phyloP scores from a whole-genome alignment of 2,329 filamentous ascomycete genomes.

The Sclerotinia subarctica region DNA sequence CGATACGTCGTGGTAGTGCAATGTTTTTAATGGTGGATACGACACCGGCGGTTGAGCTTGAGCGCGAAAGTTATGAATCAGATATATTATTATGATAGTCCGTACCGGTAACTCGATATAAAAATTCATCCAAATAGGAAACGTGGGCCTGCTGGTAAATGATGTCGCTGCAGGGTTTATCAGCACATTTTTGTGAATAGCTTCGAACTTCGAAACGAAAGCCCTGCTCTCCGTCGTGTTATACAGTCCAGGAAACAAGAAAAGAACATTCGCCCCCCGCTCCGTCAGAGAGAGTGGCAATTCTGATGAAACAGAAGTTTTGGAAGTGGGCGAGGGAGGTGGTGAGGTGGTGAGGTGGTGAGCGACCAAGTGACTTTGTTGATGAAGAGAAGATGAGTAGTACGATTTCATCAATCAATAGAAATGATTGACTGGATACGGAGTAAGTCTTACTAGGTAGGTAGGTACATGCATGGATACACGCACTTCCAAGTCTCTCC shows the following conservation, averaged over 20 bases:
- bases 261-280: background rate
- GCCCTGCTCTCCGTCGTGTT: background rate
- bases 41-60: background rate
- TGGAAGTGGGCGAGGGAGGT: background rate
- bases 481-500: background rate
- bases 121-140: slow-evolving; percentile 5
- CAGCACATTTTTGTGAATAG: background rate
- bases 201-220: slow-evolving; percentile 5
- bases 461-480: background rate
- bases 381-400: background rate
- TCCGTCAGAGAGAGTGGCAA: background rate
- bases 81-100: background rate
- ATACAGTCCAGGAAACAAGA: background rate
- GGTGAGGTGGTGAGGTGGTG: background rate
- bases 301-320: background rate
- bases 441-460: no score
- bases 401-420: background rate
- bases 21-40: background rate
- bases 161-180: slow-evolving; percentile 1
- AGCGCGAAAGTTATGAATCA: slow-evolving; percentile 7
- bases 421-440: no score
- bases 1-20: background rate
- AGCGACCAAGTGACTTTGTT: background rate
- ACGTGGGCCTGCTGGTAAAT: background rate
- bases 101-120: slow-evolving; percentile 1